These are phyloP conservation scores for Posidonia australis DNA, from an alignment of 106 monocot species.

Conservation along the genomic window DNA sequence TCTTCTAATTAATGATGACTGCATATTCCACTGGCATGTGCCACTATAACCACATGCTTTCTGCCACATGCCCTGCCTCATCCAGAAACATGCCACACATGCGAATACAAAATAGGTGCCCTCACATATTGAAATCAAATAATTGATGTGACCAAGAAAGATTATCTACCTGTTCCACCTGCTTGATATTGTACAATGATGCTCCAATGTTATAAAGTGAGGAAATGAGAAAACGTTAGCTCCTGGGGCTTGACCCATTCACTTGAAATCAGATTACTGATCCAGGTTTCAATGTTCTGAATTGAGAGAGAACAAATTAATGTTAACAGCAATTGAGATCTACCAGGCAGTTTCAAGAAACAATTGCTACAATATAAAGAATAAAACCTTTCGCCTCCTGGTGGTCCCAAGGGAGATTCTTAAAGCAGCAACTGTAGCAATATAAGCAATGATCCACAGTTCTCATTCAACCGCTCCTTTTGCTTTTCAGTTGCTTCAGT, in stretches of 20 bases:
- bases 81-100: too few species aligned
- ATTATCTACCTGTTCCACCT: conserved; percentile 32
- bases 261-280: conserved; percentile 35
- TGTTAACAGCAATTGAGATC: background rate
- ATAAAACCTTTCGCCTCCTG: conserved; percentile 26
- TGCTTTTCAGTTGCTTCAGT: conserved; percentile 17
- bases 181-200: conserved; percentile 31
- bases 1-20: too few species aligned
- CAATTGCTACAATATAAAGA: background rate
- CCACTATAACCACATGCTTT: too few species aligned
- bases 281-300: conserved; percentile 33
- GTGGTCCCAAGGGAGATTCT: conserved; percentile 27
- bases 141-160: background rate
- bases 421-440: conserved; percentile 33
- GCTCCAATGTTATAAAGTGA: conserved; percentile 41
- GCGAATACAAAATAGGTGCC: too few species aligned
- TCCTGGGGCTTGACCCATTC: conserved; percentile 47
- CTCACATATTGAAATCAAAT: too few species aligned
- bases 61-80: too few species aligned
- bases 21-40: too few species aligned
- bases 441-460: conserved; percentile 31
- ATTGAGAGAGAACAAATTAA: conserved; percentile 11
- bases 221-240: conserved; percentile 47
- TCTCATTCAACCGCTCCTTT: conserved; percentile 21
- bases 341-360: background rate